phyloP scores from a whole-genome alignment of 139 green algal species.

The Protoeuglena noctilucae region DNA sequence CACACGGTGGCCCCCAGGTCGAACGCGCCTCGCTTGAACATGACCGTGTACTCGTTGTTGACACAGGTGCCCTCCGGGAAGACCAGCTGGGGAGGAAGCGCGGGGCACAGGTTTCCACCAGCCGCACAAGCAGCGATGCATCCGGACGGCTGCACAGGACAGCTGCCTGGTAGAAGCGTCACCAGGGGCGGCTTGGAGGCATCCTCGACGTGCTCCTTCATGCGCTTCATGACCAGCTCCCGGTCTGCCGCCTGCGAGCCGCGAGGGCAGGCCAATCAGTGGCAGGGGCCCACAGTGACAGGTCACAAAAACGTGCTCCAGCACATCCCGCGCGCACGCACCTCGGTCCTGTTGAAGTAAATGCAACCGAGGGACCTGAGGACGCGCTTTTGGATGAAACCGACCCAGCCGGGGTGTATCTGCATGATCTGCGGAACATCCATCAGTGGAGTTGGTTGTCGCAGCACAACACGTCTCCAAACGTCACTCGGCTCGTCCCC shows the following conservation, averaged over 20 bases:
- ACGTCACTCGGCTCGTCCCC: no score
- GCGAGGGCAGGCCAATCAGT: conserved; percentile 1
- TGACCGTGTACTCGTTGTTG: conserved; percentile 98
- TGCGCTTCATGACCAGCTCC: conserved; percentile 49
- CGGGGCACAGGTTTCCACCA: no score
- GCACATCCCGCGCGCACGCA: conserved; percentile 1
- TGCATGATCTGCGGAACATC: no score
- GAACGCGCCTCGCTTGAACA: conserved; percentile 97
- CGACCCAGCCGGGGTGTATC: conserved; percentile 71
- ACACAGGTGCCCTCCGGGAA: conserved; percentile 98
- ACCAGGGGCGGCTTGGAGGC: conserved; percentile 44
- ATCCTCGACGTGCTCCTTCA: conserved; percentile 60
- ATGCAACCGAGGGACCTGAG: conserved; percentile 81
- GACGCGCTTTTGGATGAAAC: conserved; percentile 70
- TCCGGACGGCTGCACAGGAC: no score
- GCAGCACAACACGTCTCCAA: no score
- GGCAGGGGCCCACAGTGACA: not conserved
- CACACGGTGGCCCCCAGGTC: conserved; percentile 72
- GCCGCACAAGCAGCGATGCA: no score
- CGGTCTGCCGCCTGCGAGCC: conserved; percentile 63
- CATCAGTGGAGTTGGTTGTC: no score
- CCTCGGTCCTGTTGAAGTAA: conserved; percentile 90
- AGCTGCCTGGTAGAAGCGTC: no score
- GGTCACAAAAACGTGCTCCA: not conserved
- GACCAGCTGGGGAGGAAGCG: no score